Evolutionary conservation across 371 early-diverging fungal species (phyloP), one percentile per base, ranked within the genome.

Genomic region (Syncephalastrum monosporum): DNA sequence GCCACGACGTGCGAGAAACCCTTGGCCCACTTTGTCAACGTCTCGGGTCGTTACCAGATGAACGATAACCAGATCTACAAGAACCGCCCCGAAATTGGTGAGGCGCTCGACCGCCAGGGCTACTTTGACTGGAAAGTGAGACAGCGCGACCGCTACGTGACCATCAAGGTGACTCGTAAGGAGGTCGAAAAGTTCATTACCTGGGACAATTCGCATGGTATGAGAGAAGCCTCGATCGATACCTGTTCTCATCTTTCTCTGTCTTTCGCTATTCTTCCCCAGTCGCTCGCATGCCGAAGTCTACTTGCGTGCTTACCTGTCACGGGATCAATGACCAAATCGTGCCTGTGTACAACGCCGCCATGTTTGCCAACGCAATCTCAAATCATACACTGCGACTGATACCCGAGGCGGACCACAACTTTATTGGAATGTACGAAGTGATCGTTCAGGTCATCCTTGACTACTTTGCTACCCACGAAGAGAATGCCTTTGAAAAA

Each of bases 241-340:
- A 33, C 12, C 10, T 24, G 10, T 23, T 56, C 33, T 21, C 0
- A 33, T 33, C 38, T 33, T 10, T 33, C 38, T 33, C 38, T 12
- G 2, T 33, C 38, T 33, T 10, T 33, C 38, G 3, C 38, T 12
- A 10, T 10, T 13, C 6, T 24, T 25, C 13, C 27, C 24, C 27
- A 68, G 71, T 82, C 2, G 52, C 68, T 15, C 74, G 75, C 46
- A 80, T 86, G 64, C 82, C 86, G 3, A 60, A 75, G 17, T 70
- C 79, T 43, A 84, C 82, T 7, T 74, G 77, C 49, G 75, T 86
- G 15, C 69, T 86, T 47, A 75, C 84, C 23, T 73, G 73, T 47
- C 84, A 86, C 65, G 86, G 86, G 3, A 67, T 77, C 14, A 68
- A 67, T 19, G 86, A 86, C 58, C 61, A 85, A 84, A 67, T 82